These are phyloP conservation scores for Syzygium aqueum DNA, from an alignment of 345 rosid species.

Conservation along the genomic window DNA sequence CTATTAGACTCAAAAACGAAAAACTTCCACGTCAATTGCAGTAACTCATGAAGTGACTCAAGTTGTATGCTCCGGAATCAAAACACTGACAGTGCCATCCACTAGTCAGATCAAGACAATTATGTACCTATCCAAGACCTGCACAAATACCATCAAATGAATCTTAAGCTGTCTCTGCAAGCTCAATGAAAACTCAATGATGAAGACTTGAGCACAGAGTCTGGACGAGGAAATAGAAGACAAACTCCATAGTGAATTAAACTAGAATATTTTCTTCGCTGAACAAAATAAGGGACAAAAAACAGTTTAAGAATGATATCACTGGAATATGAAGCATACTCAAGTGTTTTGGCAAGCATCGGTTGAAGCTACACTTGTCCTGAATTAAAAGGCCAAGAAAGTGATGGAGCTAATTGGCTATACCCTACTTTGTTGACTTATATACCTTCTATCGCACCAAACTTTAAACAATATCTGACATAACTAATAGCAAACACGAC, in stretches of 20 bases:
- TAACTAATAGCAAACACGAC: not conserved
- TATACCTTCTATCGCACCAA: not conserved
- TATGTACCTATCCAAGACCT: not conserved
- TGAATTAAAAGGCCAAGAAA: not conserved
- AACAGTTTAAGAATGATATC: not conserved
- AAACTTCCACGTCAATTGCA: not conserved
- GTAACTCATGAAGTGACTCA: not conserved
- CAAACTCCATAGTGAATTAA: not conserved
- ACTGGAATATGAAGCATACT: not conserved
- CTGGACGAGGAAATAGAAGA: not conserved
- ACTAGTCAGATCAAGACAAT: not conserved
- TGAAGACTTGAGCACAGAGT: not conserved
- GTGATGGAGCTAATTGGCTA: not conserved
- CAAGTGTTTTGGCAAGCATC: not conserved
- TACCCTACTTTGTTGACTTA: not conserved
- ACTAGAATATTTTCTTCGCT: not conserved
- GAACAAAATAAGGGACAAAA: not conserved
- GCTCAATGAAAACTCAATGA: not conserved
- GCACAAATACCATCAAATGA: not conserved
- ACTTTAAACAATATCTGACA: not conserved
- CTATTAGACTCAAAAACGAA: not conserved
- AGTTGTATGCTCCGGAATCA: not conserved
- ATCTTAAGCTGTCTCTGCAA: not conserved
- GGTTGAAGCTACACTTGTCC: not conserved
- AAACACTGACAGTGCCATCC: not conserved